phyloP scores from a whole-genome alignment of 2,329 filamentous ascomycete genomes.

The Acrodontium crateriforme region DNA sequence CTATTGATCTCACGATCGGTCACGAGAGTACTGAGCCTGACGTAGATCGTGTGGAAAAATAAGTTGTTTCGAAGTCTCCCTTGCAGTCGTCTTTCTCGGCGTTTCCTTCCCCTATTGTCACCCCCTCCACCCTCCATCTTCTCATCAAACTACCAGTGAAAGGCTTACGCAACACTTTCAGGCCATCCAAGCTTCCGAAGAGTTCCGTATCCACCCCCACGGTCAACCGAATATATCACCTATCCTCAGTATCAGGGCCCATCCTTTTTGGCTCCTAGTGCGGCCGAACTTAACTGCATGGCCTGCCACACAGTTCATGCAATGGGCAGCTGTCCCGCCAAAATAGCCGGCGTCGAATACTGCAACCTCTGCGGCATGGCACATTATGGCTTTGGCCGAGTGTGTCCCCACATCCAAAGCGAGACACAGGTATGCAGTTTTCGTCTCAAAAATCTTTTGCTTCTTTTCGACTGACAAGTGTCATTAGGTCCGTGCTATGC shows the following conservation, averaged over 20 bases:
- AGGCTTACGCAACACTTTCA: conserved; percentile 4
- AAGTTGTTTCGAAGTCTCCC: too few relatives aligned
- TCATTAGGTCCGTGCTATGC: conserved; percentile 46
- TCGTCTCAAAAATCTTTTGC: background rate
- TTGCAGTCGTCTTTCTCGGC: too few relatives aligned
- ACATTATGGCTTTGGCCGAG: conserved; percentile 42
- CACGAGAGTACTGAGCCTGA: too few relatives aligned
- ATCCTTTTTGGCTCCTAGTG: too few relatives aligned
- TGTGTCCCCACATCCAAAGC: conserved; percentile 49
- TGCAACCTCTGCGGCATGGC: conserved; percentile 52
- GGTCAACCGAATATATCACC: too few relatives aligned
- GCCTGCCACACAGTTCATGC: conserved; percentile 43
- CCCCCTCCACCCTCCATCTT: too few relatives aligned
- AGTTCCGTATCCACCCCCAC: conserved; percentile 5
- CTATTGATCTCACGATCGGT: too few relatives aligned
- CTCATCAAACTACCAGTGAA: background rate
- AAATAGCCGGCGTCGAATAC: conserved; percentile 43
- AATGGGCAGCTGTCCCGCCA: conserved; percentile 47
- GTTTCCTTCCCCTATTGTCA: too few relatives aligned
- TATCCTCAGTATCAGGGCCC: too few relatives aligned
- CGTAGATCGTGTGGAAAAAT: too few relatives aligned
- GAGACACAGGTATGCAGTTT: conserved; percentile 31
- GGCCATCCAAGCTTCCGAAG: conserved; percentile 11
- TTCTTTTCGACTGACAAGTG: conserved; percentile 3
- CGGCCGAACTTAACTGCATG: conserved; percentile 31